Base-by-base conservation (phyloP, 768 basidiomycete species). In the Boletus sensibilis region DNA sequence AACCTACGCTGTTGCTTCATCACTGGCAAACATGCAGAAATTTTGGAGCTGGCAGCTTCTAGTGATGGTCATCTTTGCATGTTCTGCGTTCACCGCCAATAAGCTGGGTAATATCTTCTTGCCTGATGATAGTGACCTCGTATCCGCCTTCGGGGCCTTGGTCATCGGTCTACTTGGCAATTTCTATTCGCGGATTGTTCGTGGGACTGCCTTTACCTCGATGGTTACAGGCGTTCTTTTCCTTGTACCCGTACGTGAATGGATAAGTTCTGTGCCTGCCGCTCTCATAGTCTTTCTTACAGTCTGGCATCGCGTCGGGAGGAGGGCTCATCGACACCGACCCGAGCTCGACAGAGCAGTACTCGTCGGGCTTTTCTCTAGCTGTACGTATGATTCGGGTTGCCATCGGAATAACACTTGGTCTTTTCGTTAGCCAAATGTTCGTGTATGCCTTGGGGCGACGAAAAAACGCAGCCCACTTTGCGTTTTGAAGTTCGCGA, bases 221-320 rank as follows among this genome's bases (percentile, higher is more conserved):
- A 94, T 93, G 89, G 88, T 93, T n/a, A 89, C 92, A 3, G 89
- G 90, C n/a, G 87, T 95, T n/a, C 72, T 93, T 46, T 93, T 94
- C 71, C 76, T 94, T 21, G 92, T 94, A 12, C 92, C 92, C 45
- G 92, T 93, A 69, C 69, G 89, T 75, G 45, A 40, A 48, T 37
- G 8, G 41, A 43, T 34, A 23, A 29, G 27, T n/a, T 48, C 20
- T 27, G 38, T 38, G 25, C 44, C 11, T 53, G 50, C 31, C 33
- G 18, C 27, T 27, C 52, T 67, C 37, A 71, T 61, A 57, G 61
- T 63, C 44, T 66, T 38, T 68, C 29, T 52, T 40, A 2, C 64
- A 90, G 87, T 89, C 87, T 56, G 87, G 86, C 40, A 85, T 91
- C 41, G 87, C 87, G 25, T 83, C 87, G 74, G 86, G 83, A 43